Conservation (phyloP, 306 rosid genomes). For the Fragaria vesca region DNA sequence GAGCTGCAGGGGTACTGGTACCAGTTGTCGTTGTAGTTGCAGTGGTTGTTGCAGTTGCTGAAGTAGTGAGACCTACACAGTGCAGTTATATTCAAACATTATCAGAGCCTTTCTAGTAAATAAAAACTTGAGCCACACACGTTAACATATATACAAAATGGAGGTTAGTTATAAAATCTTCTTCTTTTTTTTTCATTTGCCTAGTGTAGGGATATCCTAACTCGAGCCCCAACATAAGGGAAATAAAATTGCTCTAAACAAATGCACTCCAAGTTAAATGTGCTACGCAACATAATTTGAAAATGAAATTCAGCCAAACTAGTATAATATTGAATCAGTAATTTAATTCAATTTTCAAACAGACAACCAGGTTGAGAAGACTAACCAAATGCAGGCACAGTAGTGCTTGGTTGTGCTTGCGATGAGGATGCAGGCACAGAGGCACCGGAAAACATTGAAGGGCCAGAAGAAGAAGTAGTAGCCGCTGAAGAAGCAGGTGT, state of each 20-base stretch:
- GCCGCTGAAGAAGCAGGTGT: slow-evolving; percentile 55
- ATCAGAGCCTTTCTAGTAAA: slow-evolving; percentile 9
- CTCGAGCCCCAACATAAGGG: background rate
- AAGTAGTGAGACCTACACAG: slow-evolving; percentile 46
- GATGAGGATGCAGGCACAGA: slow-evolving; percentile 33
- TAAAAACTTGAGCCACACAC: background rate
- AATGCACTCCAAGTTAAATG: background rate
- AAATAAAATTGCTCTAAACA: background rate
- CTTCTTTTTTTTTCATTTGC: too few relatives aligned
- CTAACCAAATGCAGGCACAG: slow-evolving; percentile 54
- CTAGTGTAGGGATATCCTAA: background rate
- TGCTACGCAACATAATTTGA: background rate
- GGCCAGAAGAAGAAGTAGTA: slow-evolving; percentile 31
- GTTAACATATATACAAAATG: background rate
- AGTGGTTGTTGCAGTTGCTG: slow-evolving; percentile 49
- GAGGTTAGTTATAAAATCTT: background rate
- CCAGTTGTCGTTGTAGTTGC: slow-evolving; percentile 42
- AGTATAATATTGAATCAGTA: background rate
- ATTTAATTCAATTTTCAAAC: background rate
- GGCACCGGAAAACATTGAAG: slow-evolving; percentile 28
- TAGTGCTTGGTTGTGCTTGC: slow-evolving; percentile 38
- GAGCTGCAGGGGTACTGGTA: slow-evolving; percentile 54
- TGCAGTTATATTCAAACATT: slow-evolving; percentile 9
- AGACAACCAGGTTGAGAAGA: background rate
- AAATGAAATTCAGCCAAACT: background rate